Evolutionary conservation across 208 protist species (phyloP).

Genomic region (Phytomonas sp.): DNA sequence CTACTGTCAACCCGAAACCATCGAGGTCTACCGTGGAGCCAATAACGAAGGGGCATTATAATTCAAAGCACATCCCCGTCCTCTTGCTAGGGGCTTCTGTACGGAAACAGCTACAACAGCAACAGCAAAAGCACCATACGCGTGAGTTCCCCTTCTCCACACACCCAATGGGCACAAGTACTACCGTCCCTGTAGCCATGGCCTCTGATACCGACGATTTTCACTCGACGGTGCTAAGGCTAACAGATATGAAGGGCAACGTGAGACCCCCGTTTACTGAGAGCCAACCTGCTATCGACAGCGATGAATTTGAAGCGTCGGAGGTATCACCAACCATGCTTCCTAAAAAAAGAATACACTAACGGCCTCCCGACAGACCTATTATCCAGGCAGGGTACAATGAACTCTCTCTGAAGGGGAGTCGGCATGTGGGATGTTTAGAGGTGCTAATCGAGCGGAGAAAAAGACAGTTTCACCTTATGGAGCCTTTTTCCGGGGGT

Average conservation of each 20-base stretch:
- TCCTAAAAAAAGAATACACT: not conserved
- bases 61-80: not conserved
- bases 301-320: not conserved
- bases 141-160: not conserved
- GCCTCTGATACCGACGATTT: not conserved
- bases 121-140: slow-evolving; percentile 4
- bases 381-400: not conserved
- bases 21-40: not conserved
- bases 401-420: not conserved
- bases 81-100: not conserved
- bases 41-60: not conserved
- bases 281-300: not conserved
- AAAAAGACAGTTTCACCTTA: not conserved
- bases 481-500: not conserved
- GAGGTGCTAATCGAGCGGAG: too few relatives aligned
- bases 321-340: not conserved
- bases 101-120: slow-evolving; percentile 1
- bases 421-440: too few relatives aligned
- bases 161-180: not conserved
- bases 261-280: not conserved
- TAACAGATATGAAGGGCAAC: not conserved
- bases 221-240: not conserved
- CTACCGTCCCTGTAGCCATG: not conserved
- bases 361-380: not conserved
- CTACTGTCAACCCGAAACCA: not conserved